Conservation (phyloP, 768 basidiomycete species). For the Favolaschia claudopus region DNA sequence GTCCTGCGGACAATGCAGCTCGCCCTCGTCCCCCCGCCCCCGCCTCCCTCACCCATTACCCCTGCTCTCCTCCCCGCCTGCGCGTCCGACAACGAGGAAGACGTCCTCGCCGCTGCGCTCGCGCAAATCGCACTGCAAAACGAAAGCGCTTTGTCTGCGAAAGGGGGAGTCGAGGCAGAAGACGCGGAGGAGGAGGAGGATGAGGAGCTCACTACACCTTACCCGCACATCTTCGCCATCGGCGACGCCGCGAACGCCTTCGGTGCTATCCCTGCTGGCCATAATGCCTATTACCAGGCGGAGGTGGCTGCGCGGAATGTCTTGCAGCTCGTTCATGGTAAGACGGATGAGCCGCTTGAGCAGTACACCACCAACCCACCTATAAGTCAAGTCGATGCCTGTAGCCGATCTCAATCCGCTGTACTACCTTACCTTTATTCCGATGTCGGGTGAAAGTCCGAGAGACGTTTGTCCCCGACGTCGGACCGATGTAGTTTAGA, state of each 20-base stretch:
- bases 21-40: constrained; percentile 28
- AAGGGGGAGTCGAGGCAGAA: not conserved
- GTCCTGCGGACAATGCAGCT: constrained; percentile 65
- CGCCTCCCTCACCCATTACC: not conserved
- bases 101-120: constrained; percentile 28
- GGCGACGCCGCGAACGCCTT: constrained; percentile 73
- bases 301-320: constrained; percentile 65
- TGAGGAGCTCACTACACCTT: constrained; percentile 38
- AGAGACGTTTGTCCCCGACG: too few relatives aligned
- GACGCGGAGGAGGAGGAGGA: constrained; percentile 7
- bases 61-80: not conserved
- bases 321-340: constrained; percentile 50
- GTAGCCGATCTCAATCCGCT: too few relatives aligned
- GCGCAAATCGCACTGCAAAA: constrained; percentile 30
- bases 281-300: constrained; percentile 62
- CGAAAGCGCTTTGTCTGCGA: too few relatives aligned
- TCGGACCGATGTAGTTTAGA: too few relatives aligned
- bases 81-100: not conserved
- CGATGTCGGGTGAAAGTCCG: too few relatives aligned
- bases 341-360: too few relatives aligned
- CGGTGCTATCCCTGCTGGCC: constrained; percentile 67
- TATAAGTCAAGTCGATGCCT: too few relatives aligned
- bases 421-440: too few relatives aligned
- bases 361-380: too few relatives aligned
- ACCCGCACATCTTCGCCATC: constrained; percentile 65